A percentile compares a stretch with the other conserved stretches of the same genome.
Conservation (phyloP, 257 asterid species). For the Gardenia jasminoides region DNA sequence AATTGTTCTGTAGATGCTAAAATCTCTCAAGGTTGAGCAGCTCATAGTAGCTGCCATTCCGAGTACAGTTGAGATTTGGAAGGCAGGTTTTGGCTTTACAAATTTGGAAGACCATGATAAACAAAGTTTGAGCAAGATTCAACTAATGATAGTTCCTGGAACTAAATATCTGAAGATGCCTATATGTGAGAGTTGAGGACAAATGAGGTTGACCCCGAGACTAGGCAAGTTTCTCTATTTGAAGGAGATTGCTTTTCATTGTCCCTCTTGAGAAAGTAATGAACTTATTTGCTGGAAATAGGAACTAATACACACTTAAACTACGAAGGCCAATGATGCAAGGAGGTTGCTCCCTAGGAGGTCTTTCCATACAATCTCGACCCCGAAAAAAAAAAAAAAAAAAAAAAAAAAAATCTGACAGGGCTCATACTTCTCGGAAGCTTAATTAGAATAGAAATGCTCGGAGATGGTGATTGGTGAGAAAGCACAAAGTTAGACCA, state of each 20-base stretch:
- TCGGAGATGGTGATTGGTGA: not conserved
- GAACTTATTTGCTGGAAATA: not conserved
- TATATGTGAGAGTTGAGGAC: conserved; percentile 25
- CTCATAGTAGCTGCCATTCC: too few relatives aligned
- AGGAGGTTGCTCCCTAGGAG: conserved; percentile 14
- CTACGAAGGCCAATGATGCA: too few relatives aligned
- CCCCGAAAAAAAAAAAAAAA: too few relatives aligned
- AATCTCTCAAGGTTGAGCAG: too few relatives aligned
- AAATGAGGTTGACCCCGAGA: conserved; percentile 15
- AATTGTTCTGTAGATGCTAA: too few relatives aligned
- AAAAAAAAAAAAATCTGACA: conserved; percentile 7
- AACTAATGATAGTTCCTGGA: conserved; percentile 84
- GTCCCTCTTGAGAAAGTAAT: not conserved
- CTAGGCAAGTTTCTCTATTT: conserved; percentile 35
- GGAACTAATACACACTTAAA: conserved; percentile 3
- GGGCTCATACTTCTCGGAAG: not conserved
- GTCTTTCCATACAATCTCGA: conserved; percentile 11
- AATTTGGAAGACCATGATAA: too few relatives aligned
- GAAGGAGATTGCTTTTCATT: not conserved
- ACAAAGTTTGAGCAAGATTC: conserved; percentile 54
- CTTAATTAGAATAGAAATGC: too few relatives aligned
- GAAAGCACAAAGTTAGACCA: not conserved
- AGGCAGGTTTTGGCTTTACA: too few relatives aligned
- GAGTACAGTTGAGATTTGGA: too few relatives aligned
- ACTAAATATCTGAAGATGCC: conserved; percentile 71